These are phyloP conservation scores for Cercospora sesami DNA, from an alignment of 2,329 filamentous ascomycete species.

Conservation along the genomic window DNA sequence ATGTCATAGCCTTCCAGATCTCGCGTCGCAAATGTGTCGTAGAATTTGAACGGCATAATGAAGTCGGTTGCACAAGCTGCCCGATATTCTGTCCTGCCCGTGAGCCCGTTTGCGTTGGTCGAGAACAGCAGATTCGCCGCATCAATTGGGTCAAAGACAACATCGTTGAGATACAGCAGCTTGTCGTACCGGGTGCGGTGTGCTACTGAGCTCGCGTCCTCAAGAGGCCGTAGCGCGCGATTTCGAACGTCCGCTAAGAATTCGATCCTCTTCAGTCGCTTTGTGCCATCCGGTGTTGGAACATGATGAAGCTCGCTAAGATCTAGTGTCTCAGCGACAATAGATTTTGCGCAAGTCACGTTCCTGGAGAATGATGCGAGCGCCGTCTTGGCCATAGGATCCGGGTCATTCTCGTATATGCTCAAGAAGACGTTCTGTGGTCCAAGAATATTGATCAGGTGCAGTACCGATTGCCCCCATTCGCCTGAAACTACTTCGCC, in stretches of 20 bases:
- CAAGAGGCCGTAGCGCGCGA: slow-evolving; percentile 64
- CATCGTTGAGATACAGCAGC: slow-evolving; percentile 66
- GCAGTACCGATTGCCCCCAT: slow-evolving; percentile 63
- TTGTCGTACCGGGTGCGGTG: slow-evolving; percentile 53
- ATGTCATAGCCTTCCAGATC: slow-evolving; percentile 65
- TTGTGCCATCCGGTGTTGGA: slow-evolving; percentile 61
- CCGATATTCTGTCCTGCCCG: slow-evolving; percentile 58
- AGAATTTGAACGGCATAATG: slow-evolving; percentile 65
- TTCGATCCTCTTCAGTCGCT: slow-evolving; percentile 69
- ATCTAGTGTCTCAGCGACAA: slow-evolving; percentile 63
- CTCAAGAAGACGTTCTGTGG: slow-evolving; percentile 68
- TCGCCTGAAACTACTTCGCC: slow-evolving; percentile 61
- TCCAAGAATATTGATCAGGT: slow-evolving; percentile 66
- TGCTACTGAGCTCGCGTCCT: slow-evolving; percentile 49
- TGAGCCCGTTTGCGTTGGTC: slow-evolving; percentile 54
- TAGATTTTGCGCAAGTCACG: slow-evolving; percentile 48
- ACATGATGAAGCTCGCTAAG: slow-evolving; percentile 59
- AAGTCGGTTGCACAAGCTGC: slow-evolving; percentile 73
- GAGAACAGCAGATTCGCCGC: slow-evolving; percentile 64
- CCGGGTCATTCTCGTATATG: slow-evolving; percentile 72
- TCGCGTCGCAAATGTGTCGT: slow-evolving; percentile 72
- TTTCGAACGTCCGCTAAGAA: slow-evolving; percentile 74
- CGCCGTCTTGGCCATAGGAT: slow-evolving; percentile 56
- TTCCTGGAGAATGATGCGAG: slow-evolving; percentile 56
- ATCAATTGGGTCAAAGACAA: slow-evolving; percentile 61